Conservation (phyloP, 2,329 filamentous ascomycete genomes). For the Metarhizium anisopliae region DNA sequence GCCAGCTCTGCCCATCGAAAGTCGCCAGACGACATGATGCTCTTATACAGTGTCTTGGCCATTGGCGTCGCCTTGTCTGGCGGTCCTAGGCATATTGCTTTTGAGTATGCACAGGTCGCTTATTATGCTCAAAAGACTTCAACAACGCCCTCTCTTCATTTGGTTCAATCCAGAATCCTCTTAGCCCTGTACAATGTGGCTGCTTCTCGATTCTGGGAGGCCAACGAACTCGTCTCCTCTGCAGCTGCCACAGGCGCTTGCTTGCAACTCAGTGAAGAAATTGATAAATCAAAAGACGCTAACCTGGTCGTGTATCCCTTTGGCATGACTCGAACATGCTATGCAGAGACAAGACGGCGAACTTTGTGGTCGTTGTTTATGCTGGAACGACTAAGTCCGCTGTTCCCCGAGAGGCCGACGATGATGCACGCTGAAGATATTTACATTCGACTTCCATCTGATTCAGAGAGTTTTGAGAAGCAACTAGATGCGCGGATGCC, state of each 20-base stretch:
- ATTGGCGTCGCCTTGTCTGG: conserved; percentile 29
- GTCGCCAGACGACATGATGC: conserved; percentile 35
- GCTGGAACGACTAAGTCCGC: conserved; percentile 57
- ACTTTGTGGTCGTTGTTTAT: conserved; percentile 67
- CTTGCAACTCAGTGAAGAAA: conserved; percentile 56
- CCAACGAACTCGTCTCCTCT: conserved; percentile 54
- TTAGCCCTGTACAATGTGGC: conserved; percentile 59
- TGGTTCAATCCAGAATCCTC: conserved; percentile 59
- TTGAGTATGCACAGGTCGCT: conserved; percentile 41
- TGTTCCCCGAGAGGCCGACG: conserved; percentile 43
- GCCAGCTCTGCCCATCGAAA: conserved; percentile 24
- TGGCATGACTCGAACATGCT: conserved; percentile 45
- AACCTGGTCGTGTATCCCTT: conserved; percentile 38
- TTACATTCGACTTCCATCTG: conserved; percentile 56
- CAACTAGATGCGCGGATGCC: conserved; percentile 49
- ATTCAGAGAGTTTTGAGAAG: conserved; percentile 51
- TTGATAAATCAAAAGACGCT: conserved; percentile 35
- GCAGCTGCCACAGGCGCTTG: conserved; percentile 51
- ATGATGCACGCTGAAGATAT: conserved; percentile 56
- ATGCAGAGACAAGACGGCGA: conserved; percentile 58
- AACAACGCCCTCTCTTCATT: conserved; percentile 36
- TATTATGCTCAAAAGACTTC: conserved; percentile 39
- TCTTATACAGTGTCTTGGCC: conserved; percentile 34
- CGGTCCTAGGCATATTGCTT: conserved; percentile 26
- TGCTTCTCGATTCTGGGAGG: conserved; percentile 46